A percentile compares a stretch with the other conserved stretches of the same genome.
Conservation (phyloP, 202 grass and related monocot species). For the Elaeis oleifera region DNA sequence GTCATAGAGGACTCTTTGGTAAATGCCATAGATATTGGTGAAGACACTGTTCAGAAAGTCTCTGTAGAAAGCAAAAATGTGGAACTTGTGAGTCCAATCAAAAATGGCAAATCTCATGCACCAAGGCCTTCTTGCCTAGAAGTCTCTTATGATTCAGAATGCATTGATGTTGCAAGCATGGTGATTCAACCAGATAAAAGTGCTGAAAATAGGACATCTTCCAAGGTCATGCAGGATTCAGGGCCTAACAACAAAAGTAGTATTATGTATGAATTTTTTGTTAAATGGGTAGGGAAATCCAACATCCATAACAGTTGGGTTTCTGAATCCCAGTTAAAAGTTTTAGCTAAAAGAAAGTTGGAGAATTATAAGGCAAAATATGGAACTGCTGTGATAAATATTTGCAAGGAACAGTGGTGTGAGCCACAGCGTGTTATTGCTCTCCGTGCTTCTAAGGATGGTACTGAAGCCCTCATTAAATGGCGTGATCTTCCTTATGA, state of each 20-base stretch:
- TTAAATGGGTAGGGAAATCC: slow-evolving; percentile 92
- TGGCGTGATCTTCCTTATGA: slow-evolving; percentile 87
- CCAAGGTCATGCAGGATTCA: slow-evolving; percentile 20
- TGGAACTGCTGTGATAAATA: slow-evolving; percentile 67
- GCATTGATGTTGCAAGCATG: neutral
- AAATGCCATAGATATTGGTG: slow-evolving; percentile 27
- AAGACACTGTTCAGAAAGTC: slow-evolving; percentile 20
- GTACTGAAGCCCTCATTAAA: slow-evolving; percentile 73
- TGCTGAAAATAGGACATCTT: slow-evolving; percentile 29
- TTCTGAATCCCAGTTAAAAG: slow-evolving; percentile 72
- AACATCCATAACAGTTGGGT: slow-evolving; percentile 93
- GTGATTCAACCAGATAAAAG: slow-evolving; percentile 27
- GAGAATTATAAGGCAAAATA: slow-evolving; percentile 98
- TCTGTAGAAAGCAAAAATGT: slow-evolving; percentile 20
- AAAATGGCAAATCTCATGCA: neutral
- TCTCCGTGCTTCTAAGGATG: slow-evolving; percentile 40
- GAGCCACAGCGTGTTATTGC: slow-evolving; percentile 77
- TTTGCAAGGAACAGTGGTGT: slow-evolving; percentile 88
- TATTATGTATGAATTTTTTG: slow-evolving; percentile 61
- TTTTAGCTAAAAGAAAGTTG: slow-evolving; percentile 88
- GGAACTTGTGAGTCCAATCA: slow-evolving; percentile 13
- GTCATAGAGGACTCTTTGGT: slow-evolving; percentile 15
- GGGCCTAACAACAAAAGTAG: slow-evolving; percentile 15
- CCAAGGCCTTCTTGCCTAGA: neutral
- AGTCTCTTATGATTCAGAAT: slow-evolving; percentile 9